phyloP scores from a whole-genome alignment of 352 stramenopile species.

The Phytophthora multivora region DNA sequence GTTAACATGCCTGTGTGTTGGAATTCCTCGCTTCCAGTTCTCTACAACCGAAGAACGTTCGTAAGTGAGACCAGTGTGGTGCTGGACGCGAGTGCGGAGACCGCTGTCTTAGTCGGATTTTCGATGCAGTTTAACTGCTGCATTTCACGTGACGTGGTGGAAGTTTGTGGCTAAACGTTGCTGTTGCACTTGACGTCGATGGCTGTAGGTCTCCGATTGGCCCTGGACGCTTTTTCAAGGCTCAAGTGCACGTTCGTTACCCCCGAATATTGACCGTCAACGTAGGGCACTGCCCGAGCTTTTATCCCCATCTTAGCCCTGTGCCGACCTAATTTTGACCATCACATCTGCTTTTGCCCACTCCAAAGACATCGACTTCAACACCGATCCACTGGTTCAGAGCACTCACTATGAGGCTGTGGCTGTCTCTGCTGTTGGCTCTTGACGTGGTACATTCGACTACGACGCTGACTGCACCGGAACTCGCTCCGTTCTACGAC shows the following conservation, averaged over 20 bases:
- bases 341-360: slow-evolving; percentile 23
- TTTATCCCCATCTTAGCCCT: slow-evolving; percentile 1
- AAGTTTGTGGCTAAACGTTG: neutral
- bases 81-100: slow-evolving; percentile 20
- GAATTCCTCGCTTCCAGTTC: slow-evolving; percentile 1
- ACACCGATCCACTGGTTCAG: neutral
- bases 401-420: neutral
- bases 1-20: neutral
- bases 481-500: slow-evolving; percentile 35
- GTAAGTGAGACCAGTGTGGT: neutral
- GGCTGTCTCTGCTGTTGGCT: neutral
- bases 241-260: neutral
- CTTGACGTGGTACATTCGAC: neutral
- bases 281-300: neutral
- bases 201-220: slow-evolving; percentile 11
- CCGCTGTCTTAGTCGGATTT: slow-evolving; percentile 5
- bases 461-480: slow-evolving; percentile 3
- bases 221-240: slow-evolving; percentile 7
- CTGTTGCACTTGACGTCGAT: slow-evolving; percentile 13
- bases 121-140: neutral
- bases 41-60: too few species aligned
- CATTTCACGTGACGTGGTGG: slow-evolving; percentile 13
- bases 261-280: too few species aligned
- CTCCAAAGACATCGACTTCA: slow-evolving; percentile 2
- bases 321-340: slow-evolving; percentile 3